Base-by-base conservation (phyloP, 192 early-diverging fungal species). In the Backusella circina region DNA sequence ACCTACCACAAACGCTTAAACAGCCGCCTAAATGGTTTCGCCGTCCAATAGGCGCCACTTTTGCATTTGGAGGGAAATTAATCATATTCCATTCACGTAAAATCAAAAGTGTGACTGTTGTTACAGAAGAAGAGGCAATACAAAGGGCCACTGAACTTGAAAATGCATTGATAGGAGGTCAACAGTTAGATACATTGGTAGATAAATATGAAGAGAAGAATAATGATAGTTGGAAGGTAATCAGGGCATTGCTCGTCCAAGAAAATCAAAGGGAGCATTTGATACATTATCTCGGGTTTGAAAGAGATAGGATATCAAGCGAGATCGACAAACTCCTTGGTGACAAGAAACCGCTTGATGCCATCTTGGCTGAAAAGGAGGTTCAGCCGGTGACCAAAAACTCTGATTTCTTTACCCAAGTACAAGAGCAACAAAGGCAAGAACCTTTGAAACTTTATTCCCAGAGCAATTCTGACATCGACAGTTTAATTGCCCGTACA, bases 1-100 rank as follows among this genome's bases (percentile, higher is more conserved):
- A 67, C 35, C 26, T 35, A n/a, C 31, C 65, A 67, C 28, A 65
- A 65, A 33, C 65, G 0, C 84, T 94, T 18, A 90, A 91, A 71
- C 87, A 91, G 36, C 93, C 97, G 44, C 97, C 97, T 67, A 95
- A 96, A 83, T 99, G 97, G 96, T 86, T 96, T 31, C 88, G 92
- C 10, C 85, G 95, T 4, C 96, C 96, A 16, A 89, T 90, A 0
- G 95, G 95, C 13, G 93, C 90, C 4, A 82, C 88, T 3, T 99
- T 93, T 86, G 93, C 91, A 9, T 97, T 95, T 74, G 95, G 96
- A 73, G 93, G 94, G 38, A 91, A 95, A 82, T 86, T 98, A 10
- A 90, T 93, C 31, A 82, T 81, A 50, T 96, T 97, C 79, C 80
- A 86, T 72, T 78, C 67, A 47, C 77, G 81, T 37, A 75, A 74